These are phyloP conservation scores for Boeremia exigua DNA, from an alignment of 2,329 filamentous ascomycete species.

Conservation along the genomic window DNA sequence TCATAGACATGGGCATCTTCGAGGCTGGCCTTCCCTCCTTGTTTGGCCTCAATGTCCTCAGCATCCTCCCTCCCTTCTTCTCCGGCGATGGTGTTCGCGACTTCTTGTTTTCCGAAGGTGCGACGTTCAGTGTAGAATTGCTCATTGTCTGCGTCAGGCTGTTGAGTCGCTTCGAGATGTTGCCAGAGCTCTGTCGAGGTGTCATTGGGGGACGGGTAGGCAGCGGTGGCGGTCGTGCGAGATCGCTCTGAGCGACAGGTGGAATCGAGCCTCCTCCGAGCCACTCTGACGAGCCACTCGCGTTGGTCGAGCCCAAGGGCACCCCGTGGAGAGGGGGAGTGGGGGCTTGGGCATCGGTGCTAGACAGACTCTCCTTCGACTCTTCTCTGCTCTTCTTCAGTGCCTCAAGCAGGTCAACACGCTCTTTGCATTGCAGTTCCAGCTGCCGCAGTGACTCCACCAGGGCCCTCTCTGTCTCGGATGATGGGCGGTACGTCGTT, in stretches of 20 bases:
- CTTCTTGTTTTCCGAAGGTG: slow-evolving; percentile 48
- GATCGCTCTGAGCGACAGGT: slow-evolving; percentile 76
- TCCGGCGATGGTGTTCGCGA: slow-evolving; percentile 68
- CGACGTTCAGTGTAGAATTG: slow-evolving; percentile 42
- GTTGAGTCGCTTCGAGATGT: slow-evolving; percentile 30
- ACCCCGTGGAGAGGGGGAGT: slow-evolving; percentile 31
- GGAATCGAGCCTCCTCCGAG: slow-evolving; percentile 84
- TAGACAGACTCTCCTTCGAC: slow-evolving; percentile 47
- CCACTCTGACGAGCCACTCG: slow-evolving; percentile 53
- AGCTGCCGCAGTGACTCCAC: slow-evolving; percentile 81
- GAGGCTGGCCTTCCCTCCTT: slow-evolving; percentile 55
- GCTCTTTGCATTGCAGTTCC: slow-evolving; percentile 90
- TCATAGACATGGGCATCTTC: slow-evolving; percentile 53
- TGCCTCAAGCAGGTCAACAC: slow-evolving; percentile 85
- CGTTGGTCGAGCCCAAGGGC: slow-evolving; percentile 17
- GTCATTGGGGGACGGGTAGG: slow-evolving; percentile 62
- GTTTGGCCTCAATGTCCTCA: slow-evolving; percentile 59
- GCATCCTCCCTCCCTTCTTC: slow-evolving; percentile 62
- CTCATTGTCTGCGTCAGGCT: slow-evolving; percentile 30
- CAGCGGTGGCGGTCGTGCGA: slow-evolving; percentile 72
- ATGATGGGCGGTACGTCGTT: slow-evolving; percentile 71
- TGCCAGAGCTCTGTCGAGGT: slow-evolving; percentile 55
- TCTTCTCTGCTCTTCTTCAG: slow-evolving; percentile 70
- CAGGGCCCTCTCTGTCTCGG: slow-evolving; percentile 83
- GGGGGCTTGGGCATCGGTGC: slow-evolving; percentile 30